Evolutionary conservation across 2,329 filamentous ascomycete species (phyloP).

Genomic region (Stagonosporopsis rhizophila): DNA sequence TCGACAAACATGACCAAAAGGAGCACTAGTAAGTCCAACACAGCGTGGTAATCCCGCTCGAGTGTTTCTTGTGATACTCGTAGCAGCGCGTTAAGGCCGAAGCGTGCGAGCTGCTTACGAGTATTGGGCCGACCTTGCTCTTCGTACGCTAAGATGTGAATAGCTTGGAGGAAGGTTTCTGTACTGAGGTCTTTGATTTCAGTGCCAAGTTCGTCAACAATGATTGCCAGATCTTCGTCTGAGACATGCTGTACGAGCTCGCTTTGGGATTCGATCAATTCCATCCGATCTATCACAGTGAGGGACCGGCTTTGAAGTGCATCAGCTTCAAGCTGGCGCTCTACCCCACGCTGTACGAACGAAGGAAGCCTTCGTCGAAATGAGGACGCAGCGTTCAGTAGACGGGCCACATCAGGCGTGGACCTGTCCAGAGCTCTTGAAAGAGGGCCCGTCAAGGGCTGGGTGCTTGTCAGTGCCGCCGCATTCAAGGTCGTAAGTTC

Average conservation of each 20-base stretch:
- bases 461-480: constrained; percentile 46
- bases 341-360: constrained; percentile 71
- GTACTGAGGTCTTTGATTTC: constrained; percentile 55
- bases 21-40: constrained; percentile 83
- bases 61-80: constrained; percentile 81
- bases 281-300: constrained; percentile 70
- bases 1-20: constrained; percentile 78
- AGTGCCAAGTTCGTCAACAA: constrained; percentile 69
- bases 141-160: constrained; percentile 58
- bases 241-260: constrained; percentile 80
- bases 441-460: constrained; percentile 30
- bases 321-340: constrained; percentile 72
- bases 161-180: constrained; percentile 59
- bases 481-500: constrained; percentile 78
- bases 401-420: constrained; percentile 62
- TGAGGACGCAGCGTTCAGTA: constrained; percentile 72
- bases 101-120: constrained; percentile 67
- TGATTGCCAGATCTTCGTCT: constrained; percentile 68
- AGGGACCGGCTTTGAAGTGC: constrained; percentile 73
- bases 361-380: constrained; percentile 76
- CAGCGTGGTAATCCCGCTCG: constrained; percentile 72
- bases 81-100: constrained; percentile 77
- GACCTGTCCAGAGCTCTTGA: constrained; percentile 42
- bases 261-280: constrained; percentile 78
- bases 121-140: constrained; percentile 48